A percentile compares a stretch with the other conserved stretches of the same genome.
Conservation (phyloP, 2,329 filamentous ascomycete genomes). For the Plenodomus lindquistii region DNA sequence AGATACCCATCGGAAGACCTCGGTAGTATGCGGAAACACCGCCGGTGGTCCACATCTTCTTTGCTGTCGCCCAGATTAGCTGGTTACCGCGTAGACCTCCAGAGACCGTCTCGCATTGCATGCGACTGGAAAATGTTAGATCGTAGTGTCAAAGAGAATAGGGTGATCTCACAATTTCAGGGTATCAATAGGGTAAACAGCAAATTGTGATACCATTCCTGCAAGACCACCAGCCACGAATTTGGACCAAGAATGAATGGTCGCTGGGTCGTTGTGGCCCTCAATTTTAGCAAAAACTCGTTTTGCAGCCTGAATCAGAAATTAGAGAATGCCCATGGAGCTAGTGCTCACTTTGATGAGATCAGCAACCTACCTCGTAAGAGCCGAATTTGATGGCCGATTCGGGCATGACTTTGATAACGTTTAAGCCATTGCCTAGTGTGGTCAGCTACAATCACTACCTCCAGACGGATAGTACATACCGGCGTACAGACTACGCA, state of each 20-base stretch:
- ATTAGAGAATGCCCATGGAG: slow-evolving; percentile 11
- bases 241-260: slow-evolving; percentile 81
- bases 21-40: slow-evolving; percentile 82
- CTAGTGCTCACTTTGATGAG: neutral
- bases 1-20: slow-evolving; percentile 87
- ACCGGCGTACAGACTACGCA: slow-evolving; percentile 93
- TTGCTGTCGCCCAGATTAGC: slow-evolving; percentile 79
- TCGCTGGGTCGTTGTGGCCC: slow-evolving; percentile 79
- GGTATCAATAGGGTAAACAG: slow-evolving; percentile 91
- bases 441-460: slow-evolving; percentile 18
- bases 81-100: slow-evolving; percentile 82
- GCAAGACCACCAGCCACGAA: slow-evolving; percentile 89
- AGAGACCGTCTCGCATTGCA: slow-evolving; percentile 92
- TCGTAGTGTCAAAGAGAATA: neutral
- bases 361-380: slow-evolving; percentile 67
- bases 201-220: slow-evolving; percentile 91
- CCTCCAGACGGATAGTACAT: slow-evolving; percentile 35
- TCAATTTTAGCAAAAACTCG: slow-evolving; percentile 82
- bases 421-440: slow-evolving; percentile 90
- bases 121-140: slow-evolving; percentile 56
- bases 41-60: slow-evolving; percentile 81
- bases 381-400: slow-evolving; percentile 98
- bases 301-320: slow-evolving; percentile 70
- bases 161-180: slow-evolving; percentile 65
- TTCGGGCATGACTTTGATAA: slow-evolving; percentile 98